These are phyloP conservation scores for Scutellaria galericulata DNA, from an alignment of 257 asterid genomes.

Conservation along the genomic window DNA sequence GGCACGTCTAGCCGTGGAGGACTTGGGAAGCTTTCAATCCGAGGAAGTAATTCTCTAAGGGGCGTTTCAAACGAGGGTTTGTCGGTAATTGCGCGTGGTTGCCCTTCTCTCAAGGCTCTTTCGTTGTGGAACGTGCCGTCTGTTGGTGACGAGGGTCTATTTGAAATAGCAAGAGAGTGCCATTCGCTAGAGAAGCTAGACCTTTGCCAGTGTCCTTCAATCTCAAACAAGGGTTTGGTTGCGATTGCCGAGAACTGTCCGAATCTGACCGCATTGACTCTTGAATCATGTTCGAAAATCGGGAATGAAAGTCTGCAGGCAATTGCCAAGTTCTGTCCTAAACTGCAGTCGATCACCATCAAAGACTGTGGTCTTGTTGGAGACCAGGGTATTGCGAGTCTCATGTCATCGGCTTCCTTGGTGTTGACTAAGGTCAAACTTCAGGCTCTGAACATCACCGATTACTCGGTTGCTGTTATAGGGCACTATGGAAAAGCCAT, in stretches of 20 bases:
- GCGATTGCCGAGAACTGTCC: constrained; percentile 76
- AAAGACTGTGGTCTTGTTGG: constrained; percentile 80
- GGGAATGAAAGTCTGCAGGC: constrained; percentile 78
- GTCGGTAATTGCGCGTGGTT: constrained; percentile 77
- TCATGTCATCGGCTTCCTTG: constrained; percentile 54
- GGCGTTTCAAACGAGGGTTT: constrained; percentile 75
- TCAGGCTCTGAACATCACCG: constrained; percentile 68
- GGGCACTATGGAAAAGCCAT: constrained; percentile 83
- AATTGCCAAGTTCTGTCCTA: constrained; percentile 63
- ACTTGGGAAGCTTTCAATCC: constrained; percentile 80
- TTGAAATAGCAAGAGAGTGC: constrained; percentile 81
- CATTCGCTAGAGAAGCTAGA: constrained; percentile 78
- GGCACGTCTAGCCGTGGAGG: constrained; percentile 96
- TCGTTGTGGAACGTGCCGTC: constrained; percentile 78
- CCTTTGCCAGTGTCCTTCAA: constrained; percentile 70
- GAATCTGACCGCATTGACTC: constrained; percentile 57
- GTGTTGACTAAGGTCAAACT: constrained; percentile 73
- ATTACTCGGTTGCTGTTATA: constrained; percentile 76
- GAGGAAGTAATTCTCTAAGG: constrained; percentile 65
- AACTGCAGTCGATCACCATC: constrained; percentile 65
- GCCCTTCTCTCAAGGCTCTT: constrained; percentile 82
- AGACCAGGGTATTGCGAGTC: constrained; percentile 78
- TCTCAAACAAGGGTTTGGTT: constrained; percentile 67
- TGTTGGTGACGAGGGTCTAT: constrained; percentile 76
- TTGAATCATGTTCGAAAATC: constrained; percentile 72